Evolutionary conservation across 345 rosid species (phyloP).

Genomic region (Barbarea vulgaris): DNA sequence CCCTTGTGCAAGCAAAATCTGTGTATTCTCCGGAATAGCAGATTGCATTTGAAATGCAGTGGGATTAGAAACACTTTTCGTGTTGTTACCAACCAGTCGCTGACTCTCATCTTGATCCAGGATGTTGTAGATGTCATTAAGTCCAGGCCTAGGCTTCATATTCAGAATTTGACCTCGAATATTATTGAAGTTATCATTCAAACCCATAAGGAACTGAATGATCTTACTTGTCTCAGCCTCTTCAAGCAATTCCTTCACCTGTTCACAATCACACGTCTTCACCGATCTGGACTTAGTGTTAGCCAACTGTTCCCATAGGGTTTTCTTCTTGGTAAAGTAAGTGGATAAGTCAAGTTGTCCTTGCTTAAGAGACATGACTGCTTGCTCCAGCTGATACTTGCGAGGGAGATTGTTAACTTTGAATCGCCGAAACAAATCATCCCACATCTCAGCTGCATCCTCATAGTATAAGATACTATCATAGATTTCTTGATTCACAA

Average conservation of each 20-base stretch:
- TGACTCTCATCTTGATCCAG: not conserved
- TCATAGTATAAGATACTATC: too few relatives aligned
- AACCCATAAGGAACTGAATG: not conserved
- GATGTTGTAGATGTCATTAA: not conserved
- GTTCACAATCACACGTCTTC: not conserved
- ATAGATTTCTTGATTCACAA: too few relatives aligned
- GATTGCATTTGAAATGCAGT: not conserved
- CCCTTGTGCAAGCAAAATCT: not conserved
- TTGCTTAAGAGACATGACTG: too few relatives aligned
- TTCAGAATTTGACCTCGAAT: not conserved
- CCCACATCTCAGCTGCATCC: too few relatives aligned
- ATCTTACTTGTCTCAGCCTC: not conserved
- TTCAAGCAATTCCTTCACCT: not conserved
- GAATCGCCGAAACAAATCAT: too few relatives aligned
- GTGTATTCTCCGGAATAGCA: not conserved
- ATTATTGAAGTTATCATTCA: not conserved
- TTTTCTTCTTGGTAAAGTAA: too few relatives aligned
- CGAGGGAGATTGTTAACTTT: too few relatives aligned
- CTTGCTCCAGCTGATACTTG: too few relatives aligned
- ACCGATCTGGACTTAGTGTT: not conserved
- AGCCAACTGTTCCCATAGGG: not conserved
- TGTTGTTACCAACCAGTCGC: rapidly evolving
- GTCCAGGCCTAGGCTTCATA: not conserved
- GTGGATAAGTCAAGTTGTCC: too few relatives aligned
- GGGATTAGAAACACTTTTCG: too few relatives aligned